These are phyloP conservation scores for Rhodomyrtus psidioides DNA, from an alignment of 441 rosid genomes.

Conservation along the genomic window DNA sequence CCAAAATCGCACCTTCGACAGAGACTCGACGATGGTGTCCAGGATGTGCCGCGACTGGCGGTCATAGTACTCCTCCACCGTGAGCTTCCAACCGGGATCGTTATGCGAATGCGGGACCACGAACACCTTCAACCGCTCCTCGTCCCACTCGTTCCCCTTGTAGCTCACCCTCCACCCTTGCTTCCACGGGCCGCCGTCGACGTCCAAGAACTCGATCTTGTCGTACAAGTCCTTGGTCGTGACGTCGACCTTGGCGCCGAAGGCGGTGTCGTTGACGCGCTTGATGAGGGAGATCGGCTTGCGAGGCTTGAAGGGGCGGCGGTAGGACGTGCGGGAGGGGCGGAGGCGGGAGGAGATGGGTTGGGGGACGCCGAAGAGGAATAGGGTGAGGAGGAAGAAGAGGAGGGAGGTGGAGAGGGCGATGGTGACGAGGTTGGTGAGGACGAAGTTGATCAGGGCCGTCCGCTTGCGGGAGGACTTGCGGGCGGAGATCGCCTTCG, in stretches of 20 bases:
- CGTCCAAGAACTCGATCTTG: slow-evolving; percentile 74
- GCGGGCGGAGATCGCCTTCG: slow-evolving; percentile 40
- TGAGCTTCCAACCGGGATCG: slow-evolving; percentile 98
- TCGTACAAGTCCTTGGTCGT: slow-evolving; percentile 85
- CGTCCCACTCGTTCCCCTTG: slow-evolving; percentile 79
- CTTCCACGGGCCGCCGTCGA: slow-evolving; percentile 91
- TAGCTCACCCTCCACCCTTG: slow-evolving; percentile 93
- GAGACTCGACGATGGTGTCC: slow-evolving; percentile 74
- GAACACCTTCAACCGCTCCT: slow-evolving; percentile 73
- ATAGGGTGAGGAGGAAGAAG: slow-evolving; percentile 67
- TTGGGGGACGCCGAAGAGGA: slow-evolving; percentile 68
- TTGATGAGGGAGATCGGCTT: slow-evolving; percentile 15
- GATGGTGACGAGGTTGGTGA: slow-evolving; percentile 66
- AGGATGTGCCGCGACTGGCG: slow-evolving; percentile 72
- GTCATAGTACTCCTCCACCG: slow-evolving; percentile 93
- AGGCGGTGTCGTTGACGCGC: slow-evolving; percentile 7
- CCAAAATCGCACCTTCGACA: slow-evolving; percentile 46
- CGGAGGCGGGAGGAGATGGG: slow-evolving; percentile 49
- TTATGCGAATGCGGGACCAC: slow-evolving; percentile 98
- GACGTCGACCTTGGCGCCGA: slow-evolving; percentile 57
- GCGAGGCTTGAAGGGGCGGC: slow-evolving; percentile 22
- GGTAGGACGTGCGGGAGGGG: slow-evolving; percentile 16
- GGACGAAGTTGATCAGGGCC: slow-evolving; percentile 53
- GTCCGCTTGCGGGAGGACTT: slow-evolving; percentile 50
- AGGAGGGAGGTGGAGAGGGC: slow-evolving; percentile 54